Percentiles rank a stretch among this genome's conserved stretches.
Conservation (phyloP, 1,284 basidiomycete genomes). For the Bondarzewia mesenterica region DNA sequence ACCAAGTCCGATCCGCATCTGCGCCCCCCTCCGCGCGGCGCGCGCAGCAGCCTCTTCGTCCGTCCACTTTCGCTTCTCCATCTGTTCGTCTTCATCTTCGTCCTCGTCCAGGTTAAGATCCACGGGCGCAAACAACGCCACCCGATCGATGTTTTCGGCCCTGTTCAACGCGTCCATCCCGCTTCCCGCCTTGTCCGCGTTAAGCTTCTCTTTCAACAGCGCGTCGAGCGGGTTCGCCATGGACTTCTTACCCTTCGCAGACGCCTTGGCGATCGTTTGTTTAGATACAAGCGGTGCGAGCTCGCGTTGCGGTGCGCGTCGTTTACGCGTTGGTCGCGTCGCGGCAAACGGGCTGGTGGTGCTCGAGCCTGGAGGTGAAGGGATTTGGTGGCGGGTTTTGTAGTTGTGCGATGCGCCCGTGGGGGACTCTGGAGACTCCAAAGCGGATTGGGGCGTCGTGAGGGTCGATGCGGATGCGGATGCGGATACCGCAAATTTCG, state of each 20-base stretch:
- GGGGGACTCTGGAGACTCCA: too few relatives aligned
- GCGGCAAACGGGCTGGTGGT: background rate
- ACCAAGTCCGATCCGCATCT: conserved; percentile 1
- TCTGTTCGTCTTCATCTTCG: conserved; percentile 19
- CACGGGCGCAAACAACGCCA: conserved; percentile 3
- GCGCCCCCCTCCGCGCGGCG: conserved; percentile 25
- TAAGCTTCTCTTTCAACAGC: conserved; percentile 44
- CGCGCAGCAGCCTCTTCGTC: conserved; percentile 7
- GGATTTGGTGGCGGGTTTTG: background rate
- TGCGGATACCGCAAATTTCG: too few relatives aligned
- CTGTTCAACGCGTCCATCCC: conserved; percentile 32
- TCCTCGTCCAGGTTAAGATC: conserved; percentile 27
- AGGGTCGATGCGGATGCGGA: too few relatives aligned
- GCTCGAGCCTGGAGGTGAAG: background rate
- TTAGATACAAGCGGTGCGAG: background rate
- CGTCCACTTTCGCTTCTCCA: conserved; percentile 26
- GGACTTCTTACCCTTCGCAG: background rate
- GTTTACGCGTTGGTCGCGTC: background rate
- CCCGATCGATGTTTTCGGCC: conserved; percentile 30
- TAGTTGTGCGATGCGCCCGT: too few relatives aligned
- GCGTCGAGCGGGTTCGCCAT: conserved; percentile 12
- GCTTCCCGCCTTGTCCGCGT: conserved; percentile 35
- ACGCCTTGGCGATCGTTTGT: background rate
- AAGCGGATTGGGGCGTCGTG: too few relatives aligned
- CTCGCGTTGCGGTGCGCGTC: background rate